Evolutionary conservation across 2,329 filamentous ascomycete genomes (phyloP), one percentile per base, ranked within the genome.

Genomic region (Neonectria ditissima): DNA sequence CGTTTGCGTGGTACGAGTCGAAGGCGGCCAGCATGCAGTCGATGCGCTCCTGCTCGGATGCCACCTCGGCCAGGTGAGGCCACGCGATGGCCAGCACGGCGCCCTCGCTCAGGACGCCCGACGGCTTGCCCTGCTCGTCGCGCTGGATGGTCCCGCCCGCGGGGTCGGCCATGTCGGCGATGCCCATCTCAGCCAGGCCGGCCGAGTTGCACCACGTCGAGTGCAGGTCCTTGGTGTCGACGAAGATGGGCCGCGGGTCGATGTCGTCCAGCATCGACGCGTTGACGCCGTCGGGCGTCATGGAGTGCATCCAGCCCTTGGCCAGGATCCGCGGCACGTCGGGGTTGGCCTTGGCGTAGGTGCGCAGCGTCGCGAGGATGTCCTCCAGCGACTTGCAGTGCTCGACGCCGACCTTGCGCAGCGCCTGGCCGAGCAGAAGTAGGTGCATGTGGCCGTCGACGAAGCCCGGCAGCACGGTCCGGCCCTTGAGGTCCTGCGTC

Each of bases 401-500:
- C 20, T 83, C 81, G 1, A 88, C 75, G 22, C 78, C 76, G 20
- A 86, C 77, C 70, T 87, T 87, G 28, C 78, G 80, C 18, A 88
- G 78, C 0, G 84, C 82, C 65, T 87, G 84, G 1, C 86, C 86
- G 0, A 87, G 78, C 10, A 85, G 77, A 0, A 88, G 78, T 10
- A 88, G 78, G 69, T 88, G 86, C 75, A 87, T 81, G 64, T 88
- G 86, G 6, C 84, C 85, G 62, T 88, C 86, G 41, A 88, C 82
- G 75, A 88, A 88, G 14, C 85, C 82, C 0, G 86, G 86, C 2
- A 88, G 77, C 3, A 88, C 76, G 1, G 78, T 80, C 22, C 71
- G 72, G 1, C 78, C 77, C 1, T 53, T 55, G 3, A 81, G 57
- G 32, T 81, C 74, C 28, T 70, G 69, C 1, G 64, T 69, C 11